phyloP scores from a whole-genome alignment of 129 eudicot genomes.

The Gnaphalium uliginosum region DNA sequence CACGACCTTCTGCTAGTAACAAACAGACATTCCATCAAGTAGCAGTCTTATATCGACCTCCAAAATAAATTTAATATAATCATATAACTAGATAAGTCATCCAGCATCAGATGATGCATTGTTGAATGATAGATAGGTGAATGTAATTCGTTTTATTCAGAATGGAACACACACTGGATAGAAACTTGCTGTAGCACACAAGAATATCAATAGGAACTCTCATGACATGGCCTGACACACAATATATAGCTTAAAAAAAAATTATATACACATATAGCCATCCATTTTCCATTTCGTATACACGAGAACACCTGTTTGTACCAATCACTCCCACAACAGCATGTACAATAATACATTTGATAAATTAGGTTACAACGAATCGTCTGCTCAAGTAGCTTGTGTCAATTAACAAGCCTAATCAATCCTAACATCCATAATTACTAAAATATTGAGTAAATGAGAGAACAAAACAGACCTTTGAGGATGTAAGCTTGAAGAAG shows the following conservation, averaged over 20 bases:
- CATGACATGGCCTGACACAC: neutral
- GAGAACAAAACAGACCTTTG: slow-evolving; percentile 55
- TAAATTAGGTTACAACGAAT: slow-evolving; percentile 15
- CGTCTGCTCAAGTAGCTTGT: neutral
- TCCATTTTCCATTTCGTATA: too few species aligned
- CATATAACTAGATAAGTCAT: slow-evolving; percentile 7
- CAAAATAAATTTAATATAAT: neutral
- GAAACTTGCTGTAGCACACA: slow-evolving; percentile 5
- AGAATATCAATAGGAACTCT: too few species aligned
- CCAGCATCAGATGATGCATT: slow-evolving; percentile 6
- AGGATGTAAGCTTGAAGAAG: slow-evolving; percentile 86
- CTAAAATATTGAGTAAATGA: neutral
- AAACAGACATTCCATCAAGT: neutral
- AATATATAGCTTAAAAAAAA: neutral
- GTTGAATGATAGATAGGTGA: slow-evolving; percentile 14
- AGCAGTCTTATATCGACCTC: neutral
- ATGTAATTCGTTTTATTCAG: neutral
- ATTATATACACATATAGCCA: too few species aligned
- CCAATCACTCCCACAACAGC: neutral
- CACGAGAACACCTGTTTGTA: too few species aligned
- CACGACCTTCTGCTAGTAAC: slow-evolving; percentile 22
- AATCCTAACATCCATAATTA: slow-evolving; percentile 1
- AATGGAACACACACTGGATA: slow-evolving; percentile 10
- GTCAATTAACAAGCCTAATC: neutral
- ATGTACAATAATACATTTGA: neutral